Evolutionary conservation across 805 yeast species (phyloP), one percentile per base, ranked within the genome.

Genomic region (Ogataea populi-albae): DNA sequence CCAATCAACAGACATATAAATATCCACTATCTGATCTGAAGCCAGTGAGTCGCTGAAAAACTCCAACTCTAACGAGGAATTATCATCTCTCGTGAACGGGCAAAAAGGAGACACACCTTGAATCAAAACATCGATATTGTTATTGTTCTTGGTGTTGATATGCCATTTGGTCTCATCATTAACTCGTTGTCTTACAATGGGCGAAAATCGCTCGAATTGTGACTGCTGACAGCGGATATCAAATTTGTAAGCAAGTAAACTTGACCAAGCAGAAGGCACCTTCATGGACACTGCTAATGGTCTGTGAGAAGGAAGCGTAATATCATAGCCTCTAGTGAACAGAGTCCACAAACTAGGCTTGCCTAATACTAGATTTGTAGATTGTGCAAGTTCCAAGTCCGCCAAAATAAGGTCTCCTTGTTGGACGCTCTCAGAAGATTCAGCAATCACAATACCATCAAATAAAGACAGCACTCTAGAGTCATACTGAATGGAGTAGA

Each of bases 91-190:
- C 3, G 43, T 38, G 23, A 54, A 56, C 5, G 65, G 62, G 34
- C 53, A 35, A 41, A 47, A 78, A 4, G 93, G 88, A 0, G 93
- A 79, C 17, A 77, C 69, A 19, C 85, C 82, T 52, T 85, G 91
- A 24, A 68, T 59, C 33, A 62, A 63, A 24, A 68, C 56, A 40
- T 51, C 64, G 39, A 66, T 58, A n/a, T 66, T 58, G 16, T 65
- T 54, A 15, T 65, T 55, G 4, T 64, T 55, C 5, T 64, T 55
- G 1, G 79, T 40, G 37, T 79, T 70, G 6, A 82, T 59, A 49
- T 79, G 84, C 88, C 91, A 89, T 60, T 86, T 87, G 0, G 86
- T 71, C 55, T 89, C 96, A 23, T 77, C 79, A 8, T 66, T 62
- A 4, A 76, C 64, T 62, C 73, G 73, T 57, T 88, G 96, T 38